Base-by-base conservation (phyloP, 2,329 filamentous ascomycete species). In the Dothideomycetes sp. region DNA sequence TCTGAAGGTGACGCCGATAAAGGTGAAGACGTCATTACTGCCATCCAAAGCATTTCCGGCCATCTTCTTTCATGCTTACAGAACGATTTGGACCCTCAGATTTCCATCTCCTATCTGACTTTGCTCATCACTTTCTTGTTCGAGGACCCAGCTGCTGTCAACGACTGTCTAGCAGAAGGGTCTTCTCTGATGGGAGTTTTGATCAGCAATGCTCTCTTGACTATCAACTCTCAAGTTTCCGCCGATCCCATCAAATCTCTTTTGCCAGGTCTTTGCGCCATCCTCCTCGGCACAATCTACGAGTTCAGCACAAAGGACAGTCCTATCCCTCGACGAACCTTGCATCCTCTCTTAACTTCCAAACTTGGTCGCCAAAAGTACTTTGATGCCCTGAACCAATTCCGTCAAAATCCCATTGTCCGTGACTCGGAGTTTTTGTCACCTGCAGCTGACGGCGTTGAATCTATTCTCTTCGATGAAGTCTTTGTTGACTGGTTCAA, bases 301-400 rank as follows among this genome's bases (percentile, higher is more conserved):
- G 91, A 98, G 55, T 98, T 96, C 55, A 96, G 89, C 8, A 95
- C 89, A 0, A 94, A 94, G 57, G 91, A 98, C 61, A 96, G 89
- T 0, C 86, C 91, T 0, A 81, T 98, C 37, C 76, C 89, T 5
- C 75, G 91, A 46, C 71, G 78, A 17, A 88, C 82, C 8, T 66
- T 98, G 31, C 84, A 94, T 53, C 78, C 82, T 17, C 74, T 95
- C 19, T 68, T 98, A 24, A 70, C 76, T 19, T 78, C 81, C 31
- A 78, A 81, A 44, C 73, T 96, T 52, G 85, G 87, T 27, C 79
- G 88, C 50, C 87, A 94, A 52, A 80, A 81, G 53, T 98, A 94
- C 56, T 76, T 93, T 41, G 83, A 93, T 59, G 80, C 80, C 47
- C 71, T 98, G 27, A 77, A 74, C 17, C 82, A 80, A 47, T 67